phyloP scores from a whole-genome alignment of 1,284 basidiomycete genomes.

The Porodaedalea pini region DNA sequence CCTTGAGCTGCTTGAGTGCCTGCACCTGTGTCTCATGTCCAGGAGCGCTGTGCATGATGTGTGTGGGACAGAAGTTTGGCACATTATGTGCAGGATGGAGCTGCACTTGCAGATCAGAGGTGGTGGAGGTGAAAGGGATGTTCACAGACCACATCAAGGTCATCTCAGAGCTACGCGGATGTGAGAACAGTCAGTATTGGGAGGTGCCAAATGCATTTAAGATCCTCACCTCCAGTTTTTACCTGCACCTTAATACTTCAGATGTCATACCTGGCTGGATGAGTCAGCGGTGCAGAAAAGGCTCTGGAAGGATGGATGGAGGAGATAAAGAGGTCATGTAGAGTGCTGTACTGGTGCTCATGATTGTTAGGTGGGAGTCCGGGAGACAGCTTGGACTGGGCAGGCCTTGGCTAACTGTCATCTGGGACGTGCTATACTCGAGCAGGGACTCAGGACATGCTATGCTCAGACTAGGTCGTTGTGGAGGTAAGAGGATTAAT shows the following conservation, averaged over 20 bases:
- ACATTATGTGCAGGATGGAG: slow-evolving; percentile 2
- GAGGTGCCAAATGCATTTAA: neutral
- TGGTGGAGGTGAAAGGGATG: slow-evolving; percentile 10
- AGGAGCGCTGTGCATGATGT: slow-evolving; percentile 12
- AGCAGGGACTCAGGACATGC: no score
- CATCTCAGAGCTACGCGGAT: slow-evolving; percentile 5
- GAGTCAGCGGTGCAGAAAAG: no score
- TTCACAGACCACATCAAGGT: slow-evolving; percentile 10
- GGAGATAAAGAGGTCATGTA: no score
- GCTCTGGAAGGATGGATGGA: no score
- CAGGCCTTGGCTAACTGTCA: no score
- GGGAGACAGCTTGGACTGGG: no score
- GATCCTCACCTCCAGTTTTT: slow-evolving; percentile 17
- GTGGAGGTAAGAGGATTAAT: no score
- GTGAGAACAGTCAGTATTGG: neutral
- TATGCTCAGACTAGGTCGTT: no score
- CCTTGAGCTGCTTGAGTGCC: slow-evolving; percentile 22
- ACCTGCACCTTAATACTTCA: slow-evolving; percentile 18
- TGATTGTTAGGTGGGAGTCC: no score
- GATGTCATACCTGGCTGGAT: no score
- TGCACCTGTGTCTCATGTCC: slow-evolving; percentile 22
- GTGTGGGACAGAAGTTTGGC: slow-evolving; percentile 2
- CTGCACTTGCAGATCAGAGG: slow-evolving; percentile 4
- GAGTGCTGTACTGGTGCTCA: no score
- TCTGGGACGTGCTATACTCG: no score